Evolutionary conservation across 129 eudicot species (phyloP), one percentile per base, ranked within the genome.

Genomic region (Flaveria robusta): DNA sequence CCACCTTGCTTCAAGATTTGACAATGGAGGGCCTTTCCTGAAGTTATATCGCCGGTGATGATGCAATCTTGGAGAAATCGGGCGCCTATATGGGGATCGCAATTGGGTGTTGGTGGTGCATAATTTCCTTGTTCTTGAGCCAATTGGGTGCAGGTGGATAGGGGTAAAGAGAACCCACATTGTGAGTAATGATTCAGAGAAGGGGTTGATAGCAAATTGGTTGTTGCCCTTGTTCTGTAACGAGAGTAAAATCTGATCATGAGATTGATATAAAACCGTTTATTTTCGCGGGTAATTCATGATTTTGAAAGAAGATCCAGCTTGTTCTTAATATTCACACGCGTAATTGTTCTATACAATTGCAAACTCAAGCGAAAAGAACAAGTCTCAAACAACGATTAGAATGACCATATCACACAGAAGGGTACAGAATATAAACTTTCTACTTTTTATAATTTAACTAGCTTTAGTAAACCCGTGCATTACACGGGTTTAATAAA

Each of bases 1-100:
- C 80, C 67, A 8, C 94, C 97, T 15, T 39, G 60, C 66, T 85
- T 88, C 13, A 91, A 5, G 0, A 85, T 67, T 8, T 85, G 65
- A 60, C 95, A 83, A 43, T 88, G 95, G 7, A 86, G 74, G 75
- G 75, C 72, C 71, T 81, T 86, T 70, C 87, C 97, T n/a, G 66
- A 47, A 69, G 56, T 54, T 75, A 81, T 16, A 11, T 85, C 76
- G 73, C 81, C 69, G 52, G 13, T 78, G 60, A 46, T 52, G 0
- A 77, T 66, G 85, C 88, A 88, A 59, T 74, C 64, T 71, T 86
- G 87, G 27, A 91, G 88, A 68, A 83, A 63, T 0, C 60, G 46
- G 2, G 89, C 89, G 39, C 80, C 78, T 13, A 58, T 70, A 66
- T 71, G 84, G 66, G 90, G 81, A 58, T 86, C 80, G 73, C 79